Evolutionary conservation across 371 early-diverging fungal species (phyloP), one percentile per base, ranked within the genome.

Genomic region (Rhizopus arrhizus): DNA sequence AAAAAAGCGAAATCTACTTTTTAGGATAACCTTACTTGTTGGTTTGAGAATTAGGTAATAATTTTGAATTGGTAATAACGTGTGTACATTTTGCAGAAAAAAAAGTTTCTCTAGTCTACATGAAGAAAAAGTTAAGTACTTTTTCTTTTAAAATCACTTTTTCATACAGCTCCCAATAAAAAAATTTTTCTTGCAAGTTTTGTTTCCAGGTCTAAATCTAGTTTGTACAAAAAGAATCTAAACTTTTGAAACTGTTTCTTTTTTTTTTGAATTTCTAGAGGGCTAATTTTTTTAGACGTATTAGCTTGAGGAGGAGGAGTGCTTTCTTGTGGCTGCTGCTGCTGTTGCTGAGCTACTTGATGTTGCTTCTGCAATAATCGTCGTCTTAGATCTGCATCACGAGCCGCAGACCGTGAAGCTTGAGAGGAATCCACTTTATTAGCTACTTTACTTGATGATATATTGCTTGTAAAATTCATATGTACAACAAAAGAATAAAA

Each of bases 41-140:
- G 8, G 8, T 40, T 40, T 12, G 40, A 40, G 29, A 16, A 11
- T 22, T 22, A 35, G 62, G 60, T 22, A 73, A 56, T 8, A 66
- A 50, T 53, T 69, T 68, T 12, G 65, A 22, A 29, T 22, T 64
- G 2, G 80, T 80, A 2, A 77, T 67, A 11, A 80, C 52, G 58
- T 80, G 80, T 2, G 80, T 80, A 40, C 80, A 80, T 53, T 77
- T 70, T 7, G 58, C 62, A 28, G 80, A 80, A 41, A 77, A 80
- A 57, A 80, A 80, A 13, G 70, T 48, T 32, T 77, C 80, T 10
- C 60, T 57, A n/a, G 61, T 53, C 75, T 75, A 62, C 0, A 16
- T 5, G 13, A 13, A 34, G 3, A 40, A 57, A 34, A 22, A 22
- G 22, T 22, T 22, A 22, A 22, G 2, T 22, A 22, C 22, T 2